Evolutionary conservation across 768 basidiomycete genomes (phyloP).

Genomic region (Galerina marginata): DNA sequence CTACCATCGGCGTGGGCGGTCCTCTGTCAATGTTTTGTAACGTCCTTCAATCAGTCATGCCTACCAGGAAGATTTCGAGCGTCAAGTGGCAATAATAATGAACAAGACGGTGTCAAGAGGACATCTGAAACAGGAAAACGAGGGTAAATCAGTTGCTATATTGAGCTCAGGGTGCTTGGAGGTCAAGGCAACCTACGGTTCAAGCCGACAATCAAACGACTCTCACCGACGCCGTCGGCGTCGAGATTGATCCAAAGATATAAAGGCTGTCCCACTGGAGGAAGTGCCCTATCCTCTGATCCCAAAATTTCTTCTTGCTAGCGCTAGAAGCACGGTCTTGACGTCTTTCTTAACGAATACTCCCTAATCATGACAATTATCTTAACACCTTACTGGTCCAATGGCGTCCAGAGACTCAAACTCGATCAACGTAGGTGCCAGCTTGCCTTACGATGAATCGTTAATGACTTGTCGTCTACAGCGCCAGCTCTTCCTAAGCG

Average conservation of each 20-base stretch:
- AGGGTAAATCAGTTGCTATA: constrained; percentile 8
- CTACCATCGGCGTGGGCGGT: not conserved
- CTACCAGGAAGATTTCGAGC: not conserved
- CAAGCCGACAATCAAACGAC: constrained; percentile 25
- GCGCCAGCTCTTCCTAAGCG: constrained; percentile 48
- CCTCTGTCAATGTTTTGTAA: not conserved
- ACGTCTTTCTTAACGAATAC: constrained; percentile 4
- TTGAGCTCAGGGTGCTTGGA: constrained; percentile 18
- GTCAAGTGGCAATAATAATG: not conserved
- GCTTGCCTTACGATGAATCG: constrained; percentile 4
- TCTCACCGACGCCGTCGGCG: constrained; percentile 11
- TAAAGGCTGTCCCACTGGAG: not conserved
- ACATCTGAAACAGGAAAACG: constrained; percentile 21
- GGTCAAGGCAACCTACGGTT: constrained; percentile 32
- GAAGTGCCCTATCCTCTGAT: not conserved
- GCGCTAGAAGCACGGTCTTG: not conserved
- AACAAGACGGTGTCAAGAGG: constrained; percentile 9
- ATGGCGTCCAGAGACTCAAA: constrained; percentile 76
- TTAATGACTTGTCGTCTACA: constrained; percentile 26
- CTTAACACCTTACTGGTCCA: constrained; percentile 73
- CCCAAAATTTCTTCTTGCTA: constrained; percentile 14
- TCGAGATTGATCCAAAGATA: constrained; percentile 6
- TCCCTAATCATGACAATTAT: constrained; percentile 55
- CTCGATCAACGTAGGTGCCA: constrained; percentile 48
- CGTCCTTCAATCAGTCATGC: not conserved